Evolutionary conservation across 2,329 filamentous ascomycete genomes (phyloP).

Genomic region (Xylariales sp.): DNA sequence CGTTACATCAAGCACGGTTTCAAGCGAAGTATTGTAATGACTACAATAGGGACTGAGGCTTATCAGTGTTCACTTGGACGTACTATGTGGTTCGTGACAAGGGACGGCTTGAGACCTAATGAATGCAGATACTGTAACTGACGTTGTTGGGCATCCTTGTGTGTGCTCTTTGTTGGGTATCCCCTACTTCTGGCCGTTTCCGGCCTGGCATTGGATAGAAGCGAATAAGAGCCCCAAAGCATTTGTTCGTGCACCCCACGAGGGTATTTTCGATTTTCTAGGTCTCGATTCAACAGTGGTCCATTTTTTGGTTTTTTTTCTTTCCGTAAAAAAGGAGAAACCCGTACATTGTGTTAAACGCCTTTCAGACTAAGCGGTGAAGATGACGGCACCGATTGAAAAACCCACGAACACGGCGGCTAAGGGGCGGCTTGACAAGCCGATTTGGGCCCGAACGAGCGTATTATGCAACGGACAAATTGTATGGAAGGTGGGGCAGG

Average conservation of each 20-base stretch:
- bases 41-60: background rate
- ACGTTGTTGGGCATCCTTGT: conserved; percentile 12
- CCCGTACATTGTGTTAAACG: background rate
- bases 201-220: background rate
- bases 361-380: background rate
- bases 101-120: background rate
- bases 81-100: background rate
- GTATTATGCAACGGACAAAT: conserved; percentile 40
- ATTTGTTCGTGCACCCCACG: background rate
- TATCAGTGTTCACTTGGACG: too few relatives aligned
- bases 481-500: conserved; percentile 28
- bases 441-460: conserved; percentile 33
- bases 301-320: background rate
- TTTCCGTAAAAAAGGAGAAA: background rate
- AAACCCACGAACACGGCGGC: conserved; percentile 19
- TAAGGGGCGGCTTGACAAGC: conserved; percentile 10
- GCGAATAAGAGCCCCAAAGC: conserved; percentile 15
- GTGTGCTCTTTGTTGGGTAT: conserved; percentile 9
- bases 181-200: conserved; percentile 9
- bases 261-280: background rate
- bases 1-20: background rate
- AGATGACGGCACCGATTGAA: conserved; percentile 18
- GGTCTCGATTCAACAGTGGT: background rate
- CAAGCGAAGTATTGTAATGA: background rate
- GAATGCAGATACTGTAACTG: conserved; percentile 20